Percentiles rank a stretch among this genome's conserved stretches.
Conservation (phyloP, 139 green algal species). For the Diplosphaera chodatii region DNA sequence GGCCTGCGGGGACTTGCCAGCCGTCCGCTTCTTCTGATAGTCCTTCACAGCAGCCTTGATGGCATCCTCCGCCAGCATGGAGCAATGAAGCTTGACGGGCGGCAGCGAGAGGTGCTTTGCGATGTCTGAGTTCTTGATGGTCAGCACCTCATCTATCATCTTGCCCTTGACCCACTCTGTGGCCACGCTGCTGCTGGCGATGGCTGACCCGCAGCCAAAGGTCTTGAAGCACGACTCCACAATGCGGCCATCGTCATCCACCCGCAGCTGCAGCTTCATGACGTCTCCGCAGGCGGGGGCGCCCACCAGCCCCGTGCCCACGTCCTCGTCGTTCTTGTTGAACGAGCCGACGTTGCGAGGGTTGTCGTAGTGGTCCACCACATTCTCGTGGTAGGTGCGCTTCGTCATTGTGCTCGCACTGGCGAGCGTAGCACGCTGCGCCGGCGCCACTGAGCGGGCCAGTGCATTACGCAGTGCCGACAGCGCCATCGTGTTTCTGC, state of each 20-base stretch:
- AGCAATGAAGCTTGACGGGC: slow-evolving; percentile 98
- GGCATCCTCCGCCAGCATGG: no score
- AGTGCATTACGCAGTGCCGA: neutral
- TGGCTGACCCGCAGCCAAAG: slow-evolving; percentile 97
- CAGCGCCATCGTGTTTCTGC: neutral
- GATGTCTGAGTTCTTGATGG: slow-evolving; percentile 95
- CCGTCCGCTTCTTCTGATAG: slow-evolving; percentile 67
- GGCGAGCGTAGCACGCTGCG: neutral
- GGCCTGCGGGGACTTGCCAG: neutral
- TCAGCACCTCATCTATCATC: slow-evolving; percentile 75
- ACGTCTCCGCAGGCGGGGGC: slow-evolving; percentile 96
- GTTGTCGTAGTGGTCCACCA: slow-evolving; percentile 97
- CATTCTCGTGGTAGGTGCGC: slow-evolving; percentile 73
- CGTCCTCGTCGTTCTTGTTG: slow-evolving; percentile 86
- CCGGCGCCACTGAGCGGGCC: no score
- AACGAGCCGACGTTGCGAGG: slow-evolving; percentile 95
- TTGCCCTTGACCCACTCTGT: slow-evolving; percentile 95
- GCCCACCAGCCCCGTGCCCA: slow-evolving; percentile 83
- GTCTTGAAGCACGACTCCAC: slow-evolving; percentile 98
- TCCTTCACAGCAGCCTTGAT: slow-evolving; percentile 95
- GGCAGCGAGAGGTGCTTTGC: slow-evolving; percentile 95
- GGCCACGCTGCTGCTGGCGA: slow-evolving; percentile 89
- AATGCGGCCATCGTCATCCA: slow-evolving; percentile 89
- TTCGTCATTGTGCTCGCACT: neutral
- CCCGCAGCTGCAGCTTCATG: slow-evolving; percentile 99